Percentiles rank a stretch among this genome's conserved stretches.
Conservation (phyloP, 768 basidiomycete species). For the Russula brevipes region DNA sequence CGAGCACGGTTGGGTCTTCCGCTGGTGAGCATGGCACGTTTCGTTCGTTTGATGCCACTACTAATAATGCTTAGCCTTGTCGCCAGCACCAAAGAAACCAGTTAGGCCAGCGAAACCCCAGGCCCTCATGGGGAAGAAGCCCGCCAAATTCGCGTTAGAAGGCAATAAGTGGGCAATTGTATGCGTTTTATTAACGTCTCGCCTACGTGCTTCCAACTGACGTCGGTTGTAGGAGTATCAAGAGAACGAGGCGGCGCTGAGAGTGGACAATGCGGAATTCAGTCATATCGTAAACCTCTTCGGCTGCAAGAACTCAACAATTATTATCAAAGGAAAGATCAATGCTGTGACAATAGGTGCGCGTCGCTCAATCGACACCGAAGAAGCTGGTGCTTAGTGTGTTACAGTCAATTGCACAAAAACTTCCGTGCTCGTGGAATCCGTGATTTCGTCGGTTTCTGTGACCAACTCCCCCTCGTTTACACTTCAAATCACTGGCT, state of each 20-base stretch:
- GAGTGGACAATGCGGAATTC: slow-evolving; percentile 70
- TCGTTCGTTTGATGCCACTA: background rate
- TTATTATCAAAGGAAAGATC: slow-evolving; percentile 87
- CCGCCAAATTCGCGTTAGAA: slow-evolving; percentile 81
- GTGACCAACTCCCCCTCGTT: slow-evolving; percentile 93
- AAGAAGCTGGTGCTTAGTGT: background rate
- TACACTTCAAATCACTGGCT: slow-evolving; percentile 83
- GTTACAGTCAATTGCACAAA: slow-evolving; percentile 78
- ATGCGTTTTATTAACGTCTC: slow-evolving; percentile 29
- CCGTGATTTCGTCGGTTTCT: slow-evolving; percentile 86
- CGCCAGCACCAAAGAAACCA: slow-evolving; percentile 51
- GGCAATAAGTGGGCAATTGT: slow-evolving; percentile 95
- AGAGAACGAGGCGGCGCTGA: slow-evolving; percentile 70
- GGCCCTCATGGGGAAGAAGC: slow-evolving; percentile 82
- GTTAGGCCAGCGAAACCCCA: slow-evolving; percentile 80
- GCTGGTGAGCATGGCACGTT: slow-evolving; percentile 9
- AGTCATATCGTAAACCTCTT: slow-evolving; percentile 85
- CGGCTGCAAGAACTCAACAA: slow-evolving; percentile 79
- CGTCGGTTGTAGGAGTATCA: slow-evolving; percentile 68
- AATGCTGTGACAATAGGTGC: slow-evolving; percentile 88
- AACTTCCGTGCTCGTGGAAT: slow-evolving; percentile 83
- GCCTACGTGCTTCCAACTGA: background rate
- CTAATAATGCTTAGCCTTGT: background rate
- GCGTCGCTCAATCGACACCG: slow-evolving; percentile 27
- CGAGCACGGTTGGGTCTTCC: slow-evolving; percentile 32